A percentile compares a stretch with the other conserved stretches of the same genome.
These are phyloP conservation scores for Cucumis cinereus DNA, from an alignment of 306 rosid species.

Conservation along the genomic window DNA sequence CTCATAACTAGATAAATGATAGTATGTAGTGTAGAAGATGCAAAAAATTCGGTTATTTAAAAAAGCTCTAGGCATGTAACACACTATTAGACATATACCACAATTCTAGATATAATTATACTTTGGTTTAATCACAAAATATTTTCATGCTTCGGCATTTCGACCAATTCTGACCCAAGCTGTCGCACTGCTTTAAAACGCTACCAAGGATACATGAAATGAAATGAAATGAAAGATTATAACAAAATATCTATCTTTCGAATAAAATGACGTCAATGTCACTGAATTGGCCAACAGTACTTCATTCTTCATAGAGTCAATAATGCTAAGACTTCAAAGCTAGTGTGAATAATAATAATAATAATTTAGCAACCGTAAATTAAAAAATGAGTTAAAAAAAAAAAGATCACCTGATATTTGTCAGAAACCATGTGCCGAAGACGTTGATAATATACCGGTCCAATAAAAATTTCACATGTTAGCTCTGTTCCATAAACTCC, in stretches of 20 bases:
- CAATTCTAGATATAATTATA: neutral
- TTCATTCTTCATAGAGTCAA: neutral
- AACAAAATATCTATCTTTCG: neutral
- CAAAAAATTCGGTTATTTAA: neutral
- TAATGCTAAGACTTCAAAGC: neutral
- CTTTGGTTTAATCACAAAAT: neutral
- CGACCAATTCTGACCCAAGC: neutral
- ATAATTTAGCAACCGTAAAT: neutral
- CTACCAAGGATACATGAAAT: neutral
- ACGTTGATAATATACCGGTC: slow-evolving; percentile 95
- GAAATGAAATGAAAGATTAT: neutral
- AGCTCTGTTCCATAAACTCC: slow-evolving; percentile 94
- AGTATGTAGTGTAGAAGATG: neutral
- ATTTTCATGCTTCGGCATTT: neutral
- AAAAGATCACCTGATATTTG: slow-evolving; percentile 58
- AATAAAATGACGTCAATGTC: neutral
- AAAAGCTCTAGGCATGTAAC: neutral
- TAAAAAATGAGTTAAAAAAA: neutral
- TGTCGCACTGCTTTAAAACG: neutral
- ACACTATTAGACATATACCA: neutral
- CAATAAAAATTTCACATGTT: slow-evolving; percentile 76
- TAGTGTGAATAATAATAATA: neutral
- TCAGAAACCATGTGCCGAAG: slow-evolving; percentile 98
- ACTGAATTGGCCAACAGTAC: neutral
- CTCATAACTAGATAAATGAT: neutral